Evolutionary conservation across 768 basidiomycete species (phyloP), one percentile per base, ranked within the genome.

Genomic region (Clathrus columnatus): DNA sequence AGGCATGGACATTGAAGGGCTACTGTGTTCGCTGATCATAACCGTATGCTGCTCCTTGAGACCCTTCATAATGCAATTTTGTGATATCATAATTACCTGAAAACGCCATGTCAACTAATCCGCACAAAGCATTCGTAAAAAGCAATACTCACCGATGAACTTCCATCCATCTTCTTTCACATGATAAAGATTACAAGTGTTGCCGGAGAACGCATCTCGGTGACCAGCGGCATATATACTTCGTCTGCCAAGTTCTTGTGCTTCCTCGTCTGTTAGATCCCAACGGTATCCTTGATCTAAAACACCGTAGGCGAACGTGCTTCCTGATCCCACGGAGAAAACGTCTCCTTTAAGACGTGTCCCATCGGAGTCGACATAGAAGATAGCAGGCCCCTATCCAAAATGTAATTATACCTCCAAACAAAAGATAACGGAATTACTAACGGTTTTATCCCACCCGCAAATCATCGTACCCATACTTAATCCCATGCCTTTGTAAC

Each of bases 391-490:
- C 0, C 94, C 96, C 84, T 90, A 65, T 52, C 52, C 56, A 17
- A 54, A 24, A 41, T n/a, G 8, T 49, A 7, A 47, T 43, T 36
- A 60, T 48, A 17, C 50, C 48, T 26, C 36, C 28, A 20, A 28
- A 17, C 20, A 56, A 49, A 24, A 21, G n/a, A 29, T 27, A 24
- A 48, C 2, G 18, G 26, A 56, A n/a, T 26, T 24, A 18, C 8
- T 16, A 4, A 71, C 85, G 63, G 94, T 97, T 75, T 98, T 98
- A 73, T 99, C 96, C 93, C 94, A 98, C 24, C 96, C 96, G 64
- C 94, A 97, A 55, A 99, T 94, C 96, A 98, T 99, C 0, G 96
- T 99, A 49, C 96, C 96, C 95, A 99, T 99, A 69, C 91, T 94
- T 60, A 99, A 71, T 5, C 96, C 96, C 95, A 95, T 98, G 20